Base-by-base conservation (phyloP, 78 protist species). In the Dictyostelium discoideum region DNA sequence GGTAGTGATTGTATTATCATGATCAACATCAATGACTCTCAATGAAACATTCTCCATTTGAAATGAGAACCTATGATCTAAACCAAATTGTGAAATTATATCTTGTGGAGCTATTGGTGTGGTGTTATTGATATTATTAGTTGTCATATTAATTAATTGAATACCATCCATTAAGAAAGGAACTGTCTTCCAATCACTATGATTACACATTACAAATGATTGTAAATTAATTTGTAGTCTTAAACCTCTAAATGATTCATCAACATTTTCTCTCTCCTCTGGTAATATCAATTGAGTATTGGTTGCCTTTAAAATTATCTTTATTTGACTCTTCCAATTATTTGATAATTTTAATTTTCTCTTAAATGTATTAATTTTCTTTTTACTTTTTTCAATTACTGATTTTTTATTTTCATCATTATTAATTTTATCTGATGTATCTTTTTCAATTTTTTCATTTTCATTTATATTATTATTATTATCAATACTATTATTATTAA, bases 311-410 rank as follows among this genome's bases (percentile, higher is more conserved):
- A 90, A 18, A 22, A 79, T 39, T 0, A 90, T 46, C 63, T 90
- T 90, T 39, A 90, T 90, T 82, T 90, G 95, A 90, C 84, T 90
- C 84, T 90, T 90, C 95, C 95, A 90, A 73, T 90, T 80, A 29
- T 65, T 37, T 16, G 87, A 86, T 14, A 90, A 48, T 39, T 90
- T 90, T 18, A 90, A 82, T 26, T 90, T 90, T 48, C 76, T 80
- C 37, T 82, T 90, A 82, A 90, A 90, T 54, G 72, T 90, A 7
- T 42, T 69, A 14, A 90, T 73, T 48, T 40, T 90, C 81, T 90
- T 90, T 40, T 90, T 90, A 37, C 95, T 76, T 20, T 82, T 83
- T 26, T 80, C 95, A 13, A 90, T 60, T 3, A 90, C 40, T 10
- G 44, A 72, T 63, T 84, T 84, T 10, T 42, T 22, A 50, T 8